Conservation (phyloP, 2,329 filamentous ascomycete genomes). For the Phaeosphaeriaceae sp. region DNA sequence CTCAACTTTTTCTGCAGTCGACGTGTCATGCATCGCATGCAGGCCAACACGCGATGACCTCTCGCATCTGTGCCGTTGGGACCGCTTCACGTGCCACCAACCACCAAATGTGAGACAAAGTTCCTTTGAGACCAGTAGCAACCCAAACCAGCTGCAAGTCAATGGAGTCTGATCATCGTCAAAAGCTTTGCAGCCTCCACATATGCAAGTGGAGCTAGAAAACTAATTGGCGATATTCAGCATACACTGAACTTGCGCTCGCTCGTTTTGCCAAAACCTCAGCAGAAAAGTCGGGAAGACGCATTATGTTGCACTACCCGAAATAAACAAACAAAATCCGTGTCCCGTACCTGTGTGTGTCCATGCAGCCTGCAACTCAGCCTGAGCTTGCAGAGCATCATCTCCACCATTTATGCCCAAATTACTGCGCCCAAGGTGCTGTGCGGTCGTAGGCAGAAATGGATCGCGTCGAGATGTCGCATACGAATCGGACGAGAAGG, state of each 20-base stretch:
- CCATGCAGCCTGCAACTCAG: slow-evolving; percentile 44
- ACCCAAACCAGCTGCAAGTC: background rate
- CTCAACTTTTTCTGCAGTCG: slow-evolving; percentile 15
- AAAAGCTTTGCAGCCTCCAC: too few relatives aligned
- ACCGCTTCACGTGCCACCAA: slow-evolving; percentile 26
- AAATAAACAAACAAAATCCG: slow-evolving; percentile 8
- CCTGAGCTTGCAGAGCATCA: slow-evolving; percentile 30
- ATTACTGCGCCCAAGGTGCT: slow-evolving; percentile 49
- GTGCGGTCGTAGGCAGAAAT: slow-evolving; percentile 49
- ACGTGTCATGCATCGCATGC: slow-evolving; percentile 20
- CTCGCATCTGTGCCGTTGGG: slow-evolving; percentile 8
- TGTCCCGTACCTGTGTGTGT: slow-evolving; percentile 45
- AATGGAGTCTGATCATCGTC: slow-evolving; percentile 2
- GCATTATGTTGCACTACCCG: background rate
- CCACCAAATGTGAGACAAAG: too few relatives aligned
- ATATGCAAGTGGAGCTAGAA: too few relatives aligned
- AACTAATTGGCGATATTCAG: too few relatives aligned
- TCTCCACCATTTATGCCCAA: slow-evolving; percentile 46
- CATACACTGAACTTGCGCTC: too few relatives aligned
- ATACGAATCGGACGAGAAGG: slow-evolving; percentile 55
- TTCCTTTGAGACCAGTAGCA: background rate
- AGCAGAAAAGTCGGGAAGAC: background rate
- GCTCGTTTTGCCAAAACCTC: too few relatives aligned
- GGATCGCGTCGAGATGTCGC: slow-evolving; percentile 55
- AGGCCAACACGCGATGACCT: slow-evolving; percentile 20